phyloP scores from a whole-genome alignment of 140 eudicot genomes.

The Oenanthe javanica region DNA sequence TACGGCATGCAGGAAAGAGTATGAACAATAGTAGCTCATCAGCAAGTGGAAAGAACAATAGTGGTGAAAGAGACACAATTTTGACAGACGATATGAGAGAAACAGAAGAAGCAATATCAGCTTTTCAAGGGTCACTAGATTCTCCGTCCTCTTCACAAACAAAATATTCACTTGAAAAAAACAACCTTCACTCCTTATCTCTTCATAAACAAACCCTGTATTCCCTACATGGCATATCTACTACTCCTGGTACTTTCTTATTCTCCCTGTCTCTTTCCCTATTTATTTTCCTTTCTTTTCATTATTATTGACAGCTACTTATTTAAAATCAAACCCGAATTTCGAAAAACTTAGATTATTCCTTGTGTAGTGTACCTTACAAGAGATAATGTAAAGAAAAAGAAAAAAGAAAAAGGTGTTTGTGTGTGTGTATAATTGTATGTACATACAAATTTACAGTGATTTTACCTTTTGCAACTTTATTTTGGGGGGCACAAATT shows the following conservation, averaged over 20 bases:
- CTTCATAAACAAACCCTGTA: constrained; percentile 10
- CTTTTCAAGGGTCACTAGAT: constrained; percentile 7
- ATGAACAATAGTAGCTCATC: no score
- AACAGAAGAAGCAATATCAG: constrained; percentile 7
- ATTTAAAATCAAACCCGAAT: neutral
- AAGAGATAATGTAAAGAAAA: neutral
- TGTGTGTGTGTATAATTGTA: neutral
- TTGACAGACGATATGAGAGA: constrained; percentile 13
- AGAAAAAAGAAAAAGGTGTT: neutral
- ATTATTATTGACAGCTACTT: neutral
- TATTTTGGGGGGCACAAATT: neutral
- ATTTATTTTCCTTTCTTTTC: neutral
- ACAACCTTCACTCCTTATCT: neutral
- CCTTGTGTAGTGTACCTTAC: neutral
- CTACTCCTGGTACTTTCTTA: constrained; percentile 7
- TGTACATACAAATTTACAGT: neutral
- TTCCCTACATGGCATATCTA: constrained; percentile 5
- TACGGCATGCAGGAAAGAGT: constrained; percentile 2
- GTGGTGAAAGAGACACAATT: neutral
- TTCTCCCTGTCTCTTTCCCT: neutral
- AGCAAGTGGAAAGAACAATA: no score
- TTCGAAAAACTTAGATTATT: neutral
- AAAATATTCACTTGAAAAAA: neutral
- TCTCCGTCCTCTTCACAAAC: constrained; percentile 8
- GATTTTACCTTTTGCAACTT: neutral